Evolutionary conservation across 73 alveolate genomes (phyloP).

Genomic region (Blepharisma stoltei): DNA sequence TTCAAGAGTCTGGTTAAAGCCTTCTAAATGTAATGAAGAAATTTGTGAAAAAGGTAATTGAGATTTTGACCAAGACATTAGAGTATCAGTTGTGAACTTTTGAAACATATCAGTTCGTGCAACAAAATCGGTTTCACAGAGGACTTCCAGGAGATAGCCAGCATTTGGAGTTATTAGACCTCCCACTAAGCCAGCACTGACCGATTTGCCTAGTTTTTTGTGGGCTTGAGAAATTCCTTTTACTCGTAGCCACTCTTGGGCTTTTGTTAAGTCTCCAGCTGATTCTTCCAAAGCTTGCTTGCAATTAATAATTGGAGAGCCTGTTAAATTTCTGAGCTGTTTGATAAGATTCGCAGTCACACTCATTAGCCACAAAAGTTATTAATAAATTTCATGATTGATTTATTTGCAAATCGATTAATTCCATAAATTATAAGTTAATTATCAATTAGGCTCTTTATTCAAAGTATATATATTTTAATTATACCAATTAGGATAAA

Average conservation of each 20-base stretch:
- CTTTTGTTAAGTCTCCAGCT: constrained; percentile 50
- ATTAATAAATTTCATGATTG: too few species aligned
- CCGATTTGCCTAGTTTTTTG: constrained; percentile 41
- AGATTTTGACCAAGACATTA: not conserved
- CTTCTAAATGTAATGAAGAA: not conserved
- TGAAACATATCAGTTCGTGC: constrained; percentile 56
- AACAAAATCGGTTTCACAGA: constrained; percentile 69
- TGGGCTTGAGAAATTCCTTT: constrained; percentile 57
- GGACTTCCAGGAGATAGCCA: constrained; percentile 48
- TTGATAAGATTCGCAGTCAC: constrained; percentile 40
- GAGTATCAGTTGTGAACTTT: constrained; percentile 7
- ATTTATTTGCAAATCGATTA: too few species aligned
- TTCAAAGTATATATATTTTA: too few species aligned
- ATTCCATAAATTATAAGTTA: too few species aligned
- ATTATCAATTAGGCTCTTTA: too few species aligned
- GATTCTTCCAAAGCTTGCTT: constrained; percentile 57
- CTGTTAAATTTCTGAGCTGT: constrained; percentile 57
- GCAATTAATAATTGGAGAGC: constrained; percentile 60
- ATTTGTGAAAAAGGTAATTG: not conserved
- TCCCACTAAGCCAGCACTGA: constrained; percentile 53
- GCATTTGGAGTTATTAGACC: constrained; percentile 32
- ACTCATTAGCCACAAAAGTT: too few species aligned
- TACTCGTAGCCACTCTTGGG: constrained; percentile 53
- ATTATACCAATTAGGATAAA: too few species aligned
- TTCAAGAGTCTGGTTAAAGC: constrained; percentile 30